Percentiles rank a stretch among this genome's conserved stretches.
phyloP scores from a whole-genome alignment of 345 rosid species.

The Camelina laxa region DNA sequence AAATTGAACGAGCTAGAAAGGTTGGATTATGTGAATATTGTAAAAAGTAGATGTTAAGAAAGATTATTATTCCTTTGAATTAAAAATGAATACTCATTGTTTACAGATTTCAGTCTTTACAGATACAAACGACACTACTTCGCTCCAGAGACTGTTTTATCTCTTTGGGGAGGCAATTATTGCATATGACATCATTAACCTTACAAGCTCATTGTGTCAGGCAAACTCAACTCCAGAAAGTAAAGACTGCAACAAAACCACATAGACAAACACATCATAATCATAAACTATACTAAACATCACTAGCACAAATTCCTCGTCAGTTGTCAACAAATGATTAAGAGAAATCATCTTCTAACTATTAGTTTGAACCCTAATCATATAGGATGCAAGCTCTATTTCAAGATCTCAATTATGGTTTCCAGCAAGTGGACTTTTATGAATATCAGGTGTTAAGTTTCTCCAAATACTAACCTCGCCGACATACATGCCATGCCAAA shows the following conservation, averaged over 20 bases:
- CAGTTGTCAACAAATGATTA: neutral
- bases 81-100: constrained; percentile 29
- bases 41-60: neutral
- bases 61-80: constrained; percentile 16
- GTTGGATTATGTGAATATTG: neutral
- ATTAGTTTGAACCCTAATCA: neutral
- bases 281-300: constrained; percentile 5
- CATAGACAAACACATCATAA: constrained; percentile 29
- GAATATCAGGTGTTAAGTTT: neutral
- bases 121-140: constrained; percentile 31
- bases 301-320: neutral
- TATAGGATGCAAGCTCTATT: constrained; percentile 9
- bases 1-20: neutral
- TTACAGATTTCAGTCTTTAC: constrained; percentile 39
- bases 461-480: constrained; percentile 56
- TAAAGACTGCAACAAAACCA: constrained; percentile 64
- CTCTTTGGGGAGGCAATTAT: constrained; percentile 38
- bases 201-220: constrained; percentile 68
- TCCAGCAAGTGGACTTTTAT: neutral
- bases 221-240: constrained; percentile 83
- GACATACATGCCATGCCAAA: constrained; percentile 99
- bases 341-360: neutral
- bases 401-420: neutral
- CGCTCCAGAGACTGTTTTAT: constrained; percentile 23
- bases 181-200: constrained; percentile 27